Evolutionary conservation across 208 protist species (phyloP), one percentile per base, ranked within the genome.

Genomic region (Trypanosoma lewisi): DNA sequence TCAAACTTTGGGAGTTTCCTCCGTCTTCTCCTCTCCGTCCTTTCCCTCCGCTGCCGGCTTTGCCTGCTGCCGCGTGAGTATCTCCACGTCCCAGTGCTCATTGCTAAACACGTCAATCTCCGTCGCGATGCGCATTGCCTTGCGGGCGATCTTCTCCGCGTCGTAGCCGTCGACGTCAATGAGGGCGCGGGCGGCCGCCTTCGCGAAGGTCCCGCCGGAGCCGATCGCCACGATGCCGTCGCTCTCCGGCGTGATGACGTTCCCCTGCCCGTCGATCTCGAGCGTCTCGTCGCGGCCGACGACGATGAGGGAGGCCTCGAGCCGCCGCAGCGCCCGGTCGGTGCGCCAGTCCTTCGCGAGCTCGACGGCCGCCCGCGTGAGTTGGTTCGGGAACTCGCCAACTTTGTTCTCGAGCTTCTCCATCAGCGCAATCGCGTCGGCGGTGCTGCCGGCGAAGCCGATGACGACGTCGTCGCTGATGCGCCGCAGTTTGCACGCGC

Each of bases 71-170:
- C 75, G 70, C 49, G 56, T 83, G 53, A 96, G 75, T 12, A 81
- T 80, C 78, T 96, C 86, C 28, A 94, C 76, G 72, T 96, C 91
- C 79, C 96, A 98, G 69, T 96, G 97, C 47, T 92, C 80, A 70
- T 98, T 98, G 49, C 90, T 97, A 78, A 97, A 98, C 45, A 98
- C 93, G 69, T 97, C 97, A 63, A 98, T 97, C 39, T 97, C 93
- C 4, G 92, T 95, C 0, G 96, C 96, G 39, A 98, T 97, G 58
- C 89, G 87, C 95, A 98, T 98, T 59, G 96, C 85, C 76, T 96
- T 94, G 51, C 73, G 81, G n/a, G 90, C 89, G 33, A 97, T 98
- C 31, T 69, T 75, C 70, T 97, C 90, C 16, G 94, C 93, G 50
- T 93, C 81, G 51, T 84, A 90, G 42, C 80, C 84, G 2, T 94